Evolutionary conservation across 1,139 yeast genomes (phyloP), one percentile per base, ranked within the genome.

Genomic region (Cylindricascospora bacillispora): DNA sequence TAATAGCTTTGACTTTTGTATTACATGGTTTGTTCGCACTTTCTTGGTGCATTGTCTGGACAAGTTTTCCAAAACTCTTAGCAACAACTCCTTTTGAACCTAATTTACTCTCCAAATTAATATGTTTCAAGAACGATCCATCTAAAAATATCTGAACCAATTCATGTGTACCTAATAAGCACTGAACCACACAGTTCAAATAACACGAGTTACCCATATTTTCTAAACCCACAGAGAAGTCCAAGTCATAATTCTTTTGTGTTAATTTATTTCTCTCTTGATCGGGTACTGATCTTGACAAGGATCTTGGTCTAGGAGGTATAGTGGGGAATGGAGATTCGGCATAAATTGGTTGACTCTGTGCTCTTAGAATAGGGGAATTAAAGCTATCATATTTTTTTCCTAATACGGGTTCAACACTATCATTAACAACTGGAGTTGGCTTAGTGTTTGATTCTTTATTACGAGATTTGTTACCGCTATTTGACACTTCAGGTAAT

Each of bases 161-260:
- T 28, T 60, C 57, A 2, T 60, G 55, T 0, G 72, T 65, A 1
- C 72, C 71, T 5, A 67, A 52, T 22, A 86, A 57, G 49, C 95
- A 85, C 54, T 86, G 97, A n/a, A 86, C 54, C 30, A 86, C 67
- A 44, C 95, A 79, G 54, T 86, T 86, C 74, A 86, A 79, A 52
- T 86, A 86, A 54, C 97, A 86, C 0, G 94, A 80, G 45, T 85
- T 86, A 1, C 95, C 94, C 36, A 80, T 63, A 48, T 86, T 86
- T 26, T 66, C 65, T 20, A 86, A 60, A 0, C 95, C 93, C 0
- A 71, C 63, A 6, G 60, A 54, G 15, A 56, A 47, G 20, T 54
- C 45, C 5, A 51, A 35, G 16, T 42, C 37, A 22, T 20, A 15
- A 6, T 24, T 25, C 15, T 22, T 26, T 15, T 15, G 24, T 10